Evolutionary conservation across 352 stramenopile species (phyloP).

Genomic region (Phytophthora cactorum): DNA sequence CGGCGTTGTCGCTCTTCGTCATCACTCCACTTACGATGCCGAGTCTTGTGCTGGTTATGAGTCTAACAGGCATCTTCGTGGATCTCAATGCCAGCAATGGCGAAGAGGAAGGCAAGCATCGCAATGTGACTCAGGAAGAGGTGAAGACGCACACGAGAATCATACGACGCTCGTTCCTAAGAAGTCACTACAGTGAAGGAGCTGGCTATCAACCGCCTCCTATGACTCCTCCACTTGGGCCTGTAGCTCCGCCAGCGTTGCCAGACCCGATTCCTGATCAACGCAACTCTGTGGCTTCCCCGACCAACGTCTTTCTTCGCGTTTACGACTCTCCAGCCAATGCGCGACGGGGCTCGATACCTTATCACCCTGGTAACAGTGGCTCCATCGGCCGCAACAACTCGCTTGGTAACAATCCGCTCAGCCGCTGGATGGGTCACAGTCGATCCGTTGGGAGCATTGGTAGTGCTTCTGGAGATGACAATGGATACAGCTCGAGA

Average conservation of each 20-base stretch:
- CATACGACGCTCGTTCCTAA: conserved; percentile 74
- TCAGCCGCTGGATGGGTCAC: conserved; percentile 16
- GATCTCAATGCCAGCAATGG: conserved; percentile 64
- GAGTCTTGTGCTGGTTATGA: conserved; percentile 88
- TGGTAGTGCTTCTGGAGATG: conserved; percentile 31
- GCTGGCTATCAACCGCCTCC: conserved; percentile 21
- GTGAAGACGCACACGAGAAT: conserved; percentile 77
- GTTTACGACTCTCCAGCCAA: conserved; percentile 70
- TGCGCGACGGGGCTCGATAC: conserved; percentile 4
- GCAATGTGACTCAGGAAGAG: conserved; percentile 44
- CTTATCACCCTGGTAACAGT: conserved; percentile 20
- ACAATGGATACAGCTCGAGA: conserved; percentile 38
- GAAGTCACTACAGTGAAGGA: conserved; percentile 63
- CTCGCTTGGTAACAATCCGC: conserved; percentile 11
- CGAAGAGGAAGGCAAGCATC: conserved; percentile 25
- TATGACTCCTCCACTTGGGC: conserved; percentile 21
- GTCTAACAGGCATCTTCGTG: conserved; percentile 86
- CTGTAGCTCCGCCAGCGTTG: background rate
- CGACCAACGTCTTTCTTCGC: conserved; percentile 66
- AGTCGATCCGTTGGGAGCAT: conserved; percentile 29
- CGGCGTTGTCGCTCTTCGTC: conserved; percentile 68
- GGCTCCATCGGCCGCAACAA: conserved; percentile 26
- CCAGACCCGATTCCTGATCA: conserved; percentile 7
- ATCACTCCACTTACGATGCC: conserved; percentile 90
- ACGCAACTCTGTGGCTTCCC: conserved; percentile 33